Percentiles rank a stretch among this genome's conserved stretches.
Evolutionary conservation across 2,329 filamentous ascomycete genomes (phyloP).

Genomic region (Aspergillus bombycis): DNA sequence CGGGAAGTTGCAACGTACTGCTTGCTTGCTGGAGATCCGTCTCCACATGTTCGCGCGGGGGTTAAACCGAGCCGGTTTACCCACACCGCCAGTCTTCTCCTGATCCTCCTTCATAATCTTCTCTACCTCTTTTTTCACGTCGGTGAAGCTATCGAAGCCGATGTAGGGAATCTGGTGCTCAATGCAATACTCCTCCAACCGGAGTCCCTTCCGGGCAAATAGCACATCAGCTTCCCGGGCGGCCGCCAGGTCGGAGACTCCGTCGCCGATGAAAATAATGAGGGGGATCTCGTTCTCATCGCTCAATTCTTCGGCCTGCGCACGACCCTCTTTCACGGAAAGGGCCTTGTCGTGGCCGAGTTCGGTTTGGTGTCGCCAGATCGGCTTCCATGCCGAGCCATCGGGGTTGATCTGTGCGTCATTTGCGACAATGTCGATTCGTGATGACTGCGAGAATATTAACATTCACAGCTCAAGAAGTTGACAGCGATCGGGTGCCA

Average conservation of each 20-base stretch:
- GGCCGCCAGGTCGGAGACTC: conserved; percentile 68
- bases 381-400: conserved; percentile 64
- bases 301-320: conserved; percentile 55
- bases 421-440: conserved; percentile 71
- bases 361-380: conserved; percentile 68
- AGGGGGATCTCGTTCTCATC: conserved; percentile 66
- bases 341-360: conserved; percentile 70
- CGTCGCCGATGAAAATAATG: conserved; percentile 72
- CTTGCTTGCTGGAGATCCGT: conserved; percentile 61
- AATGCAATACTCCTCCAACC: conserved; percentile 67
- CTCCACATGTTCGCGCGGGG: conserved; percentile 71
- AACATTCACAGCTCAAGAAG: background rate
- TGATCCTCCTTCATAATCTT: conserved; percentile 63
- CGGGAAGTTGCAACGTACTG: conserved; percentile 42
- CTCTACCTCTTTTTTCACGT: conserved; percentile 64
- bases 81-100: conserved; percentile 62
- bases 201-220: conserved; percentile 66
- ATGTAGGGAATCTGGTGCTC: conserved; percentile 64
- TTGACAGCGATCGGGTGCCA: background rate
- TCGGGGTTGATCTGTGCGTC: conserved; percentile 63
- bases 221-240: conserved; percentile 69
- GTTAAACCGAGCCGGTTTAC: conserved; percentile 65
- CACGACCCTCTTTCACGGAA: conserved; percentile 65
- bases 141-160: conserved; percentile 67
- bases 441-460: conserved; percentile 41